These are phyloP conservation scores for Didymella glomerata DNA, from an alignment of 2,329 filamentous ascomycete species.

Conservation along the genomic window DNA sequence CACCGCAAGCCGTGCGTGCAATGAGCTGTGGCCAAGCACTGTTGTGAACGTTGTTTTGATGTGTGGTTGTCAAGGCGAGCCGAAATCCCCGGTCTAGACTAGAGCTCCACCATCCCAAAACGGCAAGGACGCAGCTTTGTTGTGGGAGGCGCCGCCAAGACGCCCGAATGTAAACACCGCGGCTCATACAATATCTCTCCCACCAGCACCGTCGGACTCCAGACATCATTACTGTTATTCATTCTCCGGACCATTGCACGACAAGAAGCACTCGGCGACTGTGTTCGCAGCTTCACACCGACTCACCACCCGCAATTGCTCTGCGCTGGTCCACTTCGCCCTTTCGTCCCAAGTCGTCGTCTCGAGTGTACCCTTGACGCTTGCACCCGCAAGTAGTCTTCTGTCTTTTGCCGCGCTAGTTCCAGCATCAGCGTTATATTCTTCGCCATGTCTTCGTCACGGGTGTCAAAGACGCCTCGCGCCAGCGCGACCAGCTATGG, in stretches of 20 bases:
- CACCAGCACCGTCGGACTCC: slow-evolving; percentile 31
- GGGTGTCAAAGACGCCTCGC: slow-evolving; percentile 43
- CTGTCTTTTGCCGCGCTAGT: slow-evolving; percentile 7
- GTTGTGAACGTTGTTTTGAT: slow-evolving; percentile 34
- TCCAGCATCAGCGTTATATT: slow-evolving; percentile 4
- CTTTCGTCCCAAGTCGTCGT: slow-evolving; percentile 31
- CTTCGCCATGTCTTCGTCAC: slow-evolving; percentile 37
- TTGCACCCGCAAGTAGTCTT: slow-evolving; percentile 23
- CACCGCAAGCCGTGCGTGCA: slow-evolving; percentile 26
- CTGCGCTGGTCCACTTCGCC: slow-evolving; percentile 29
- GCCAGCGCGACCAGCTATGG: slow-evolving; percentile 67
- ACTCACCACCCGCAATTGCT: slow-evolving; percentile 23
- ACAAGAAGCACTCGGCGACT: slow-evolving; percentile 32
- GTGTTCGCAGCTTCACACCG: slow-evolving; percentile 31
- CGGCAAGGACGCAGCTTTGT: slow-evolving; percentile 26
- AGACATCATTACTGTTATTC: slow-evolving; percentile 51
- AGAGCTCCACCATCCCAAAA: slow-evolving; percentile 20
- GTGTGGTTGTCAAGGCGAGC: slow-evolving; percentile 32
- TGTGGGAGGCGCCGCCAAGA: slow-evolving; percentile 20
- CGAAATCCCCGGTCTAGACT: slow-evolving; percentile 33
- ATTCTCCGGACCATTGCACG: slow-evolving; percentile 33
- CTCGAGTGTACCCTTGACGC: slow-evolving; percentile 23
- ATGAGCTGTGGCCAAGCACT: slow-evolving; percentile 33
- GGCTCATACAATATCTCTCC: slow-evolving; percentile 35
- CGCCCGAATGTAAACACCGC: slow-evolving; percentile 33